Evolutionary conservation across 345 rosid species (phyloP), one percentile per base, ranked within the genome.

Genomic region (Gossypium mustelinum): DNA sequence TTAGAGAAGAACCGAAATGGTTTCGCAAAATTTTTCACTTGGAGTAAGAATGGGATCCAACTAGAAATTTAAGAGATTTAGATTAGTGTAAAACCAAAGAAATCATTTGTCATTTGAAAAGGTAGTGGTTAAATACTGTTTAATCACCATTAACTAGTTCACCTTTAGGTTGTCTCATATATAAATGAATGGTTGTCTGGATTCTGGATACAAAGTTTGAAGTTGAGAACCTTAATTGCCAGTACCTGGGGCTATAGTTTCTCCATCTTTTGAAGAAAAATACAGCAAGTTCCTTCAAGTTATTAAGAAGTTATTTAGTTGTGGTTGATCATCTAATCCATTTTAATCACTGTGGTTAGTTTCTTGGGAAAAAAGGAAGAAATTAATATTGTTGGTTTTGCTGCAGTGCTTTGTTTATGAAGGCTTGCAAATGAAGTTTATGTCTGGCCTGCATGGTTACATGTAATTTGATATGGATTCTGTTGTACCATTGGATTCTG

Each of bases 21-120:
- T 41, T 94, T 94, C 75, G 97, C 97, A 1, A 91, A 89, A 55
- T 90, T 94, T 63, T 91, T 92, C 85, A 87, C 93, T 0, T 81
- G 95, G 56, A 92, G 90, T 62, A 91, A 92, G 86, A 90, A 89
- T 16, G 95, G 98, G 69, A 85, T 94, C 68, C 97, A 92, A 60
- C 81, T 92, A 58, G 97, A 88, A 64, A 89, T 94, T 75, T 92
- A 89, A 76, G 54, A 52, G 18, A 57, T 43, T 25, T 73, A 25
- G 55, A 25, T 76, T n/a, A 43, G 43, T 74, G 72, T 74, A 51
- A 34, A 73, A 43, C 5, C 62, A 3, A 45, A 56, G 57, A 48
- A 64, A 11, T 47, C 62, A 20, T 10, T 58, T 52, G 48, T 67
- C 58, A 41, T 25, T 59, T 67, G 41, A 41, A 34, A 52, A 39